Evolutionary conservation across 768 basidiomycete species (phyloP), one percentile per base, ranked within the genome.

Genomic region (Pisolithus microcarpus): DNA sequence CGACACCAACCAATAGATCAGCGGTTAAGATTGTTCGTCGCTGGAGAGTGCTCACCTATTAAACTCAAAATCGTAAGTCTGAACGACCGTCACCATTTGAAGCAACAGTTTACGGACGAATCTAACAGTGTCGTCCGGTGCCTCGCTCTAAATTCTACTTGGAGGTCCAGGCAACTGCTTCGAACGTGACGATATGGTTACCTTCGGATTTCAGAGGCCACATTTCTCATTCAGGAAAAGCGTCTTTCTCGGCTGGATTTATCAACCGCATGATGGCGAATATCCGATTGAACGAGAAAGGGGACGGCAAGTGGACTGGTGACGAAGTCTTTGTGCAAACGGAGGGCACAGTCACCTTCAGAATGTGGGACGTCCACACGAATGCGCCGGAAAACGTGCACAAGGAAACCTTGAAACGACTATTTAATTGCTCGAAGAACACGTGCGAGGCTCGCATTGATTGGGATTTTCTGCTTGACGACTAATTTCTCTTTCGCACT

Each of bases 381-480:
- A 74, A 77, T 56, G 73, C 78, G 42, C 81, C 85, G 18, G 87
- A 89, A 64, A 79, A 76, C 43, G 51, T 69, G 43, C 77, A 76
- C 50, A 81, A 77, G 63, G 87, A 88, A 67, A 69, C 74, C 2
- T 63, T 82, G 56, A 83, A 79, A 63, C 75, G 84, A 44, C 71
- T 86, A 52, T 84, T 86, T 61, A 72, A 81, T 38, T 78, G 78
- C 63, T 50, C 61, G 31, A 78, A 73, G 59, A 83, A 75, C 63
- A 68, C 72, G 40, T 77, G 79, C 7, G 80, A 78, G 59, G 59
- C 60, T 28, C 56, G 71, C 40, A 82, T 86, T 52, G 76, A 88
- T 67, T 89, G 87, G 87, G 87, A 89, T 63, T 88, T 85, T 66
- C 70, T 89, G 51, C 74, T 89, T 44, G 84, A 87, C 52, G 84